Percentiles rank a stretch among this genome's conserved stretches.
Conservation (phyloP, 352 stramenopile species). For the Thalassiosira livingstoniorum region DNA sequence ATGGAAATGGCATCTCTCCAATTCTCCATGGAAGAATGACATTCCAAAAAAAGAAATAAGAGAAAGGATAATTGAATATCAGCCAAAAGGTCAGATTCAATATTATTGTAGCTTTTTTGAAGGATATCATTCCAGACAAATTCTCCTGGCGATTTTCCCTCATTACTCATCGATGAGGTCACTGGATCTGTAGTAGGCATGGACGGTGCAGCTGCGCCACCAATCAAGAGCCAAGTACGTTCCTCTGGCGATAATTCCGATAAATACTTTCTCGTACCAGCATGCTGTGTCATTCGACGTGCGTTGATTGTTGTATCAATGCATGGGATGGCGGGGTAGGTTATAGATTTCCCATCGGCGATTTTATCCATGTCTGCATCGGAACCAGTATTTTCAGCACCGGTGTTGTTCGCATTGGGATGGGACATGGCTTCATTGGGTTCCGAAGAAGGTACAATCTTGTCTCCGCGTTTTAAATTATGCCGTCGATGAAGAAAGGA, state of each 20-base stretch:
- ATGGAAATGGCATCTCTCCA: constrained; percentile 90
- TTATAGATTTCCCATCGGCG: constrained; percentile 63
- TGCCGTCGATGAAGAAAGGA: constrained; percentile 40
- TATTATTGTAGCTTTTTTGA: constrained; percentile 68
- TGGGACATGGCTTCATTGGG: not conserved
- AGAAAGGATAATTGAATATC: constrained; percentile 94
- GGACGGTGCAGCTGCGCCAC: not conserved
- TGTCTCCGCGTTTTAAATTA: constrained; percentile 50
- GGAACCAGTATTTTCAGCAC: not conserved
- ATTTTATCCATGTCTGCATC: no score
- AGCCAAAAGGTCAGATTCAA: constrained; percentile 86
- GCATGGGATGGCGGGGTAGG: constrained; percentile 75
- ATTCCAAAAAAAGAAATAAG: constrained; percentile 93
- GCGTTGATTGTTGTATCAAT: constrained; percentile 53
- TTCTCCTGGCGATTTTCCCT: constrained; percentile 35
- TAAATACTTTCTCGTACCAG: constrained; percentile 69
- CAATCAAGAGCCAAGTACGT: constrained; percentile 66
- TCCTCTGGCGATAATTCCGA: constrained; percentile 52
- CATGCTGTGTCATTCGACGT: constrained; percentile 54
- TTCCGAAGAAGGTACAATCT: constrained; percentile 76
- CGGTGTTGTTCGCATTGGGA: not conserved
- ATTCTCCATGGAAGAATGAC: constrained; percentile 91
- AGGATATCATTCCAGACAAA: constrained; percentile 65
- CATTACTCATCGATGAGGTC: not conserved
- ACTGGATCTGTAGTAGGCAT: not conserved